Conservation (phyloP, 352 stramenopile species). For the Elongisporangium undulatum region DNA sequence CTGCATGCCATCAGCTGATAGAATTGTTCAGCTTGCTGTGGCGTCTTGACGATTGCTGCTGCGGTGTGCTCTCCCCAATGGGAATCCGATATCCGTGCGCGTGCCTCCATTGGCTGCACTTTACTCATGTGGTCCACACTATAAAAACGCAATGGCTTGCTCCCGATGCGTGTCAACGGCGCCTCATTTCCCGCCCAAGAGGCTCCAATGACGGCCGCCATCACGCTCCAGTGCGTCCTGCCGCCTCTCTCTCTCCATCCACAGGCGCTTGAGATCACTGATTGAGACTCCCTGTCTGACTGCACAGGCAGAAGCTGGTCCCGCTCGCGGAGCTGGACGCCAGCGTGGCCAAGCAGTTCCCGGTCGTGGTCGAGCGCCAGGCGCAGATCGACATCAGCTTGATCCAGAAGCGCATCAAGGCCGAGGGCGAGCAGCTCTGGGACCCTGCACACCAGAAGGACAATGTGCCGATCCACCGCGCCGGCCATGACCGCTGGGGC, state of each 20-base stretch:
- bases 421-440: conserved; percentile 48
- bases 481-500: conserved; percentile 96
- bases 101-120: neutral
- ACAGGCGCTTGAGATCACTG: neutral
- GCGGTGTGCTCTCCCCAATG: neutral
- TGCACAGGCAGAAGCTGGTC: conserved; percentile 62
- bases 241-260: neutral
- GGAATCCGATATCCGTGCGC: neutral
- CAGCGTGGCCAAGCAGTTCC: conserved; percentile 26
- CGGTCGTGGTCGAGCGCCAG: conserved; percentile 57
- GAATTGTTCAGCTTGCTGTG: neutral
- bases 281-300: neutral
- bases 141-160: neutral
- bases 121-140: neutral
- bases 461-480: conserved; percentile 91
- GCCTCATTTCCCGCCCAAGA: conserved; percentile 15
- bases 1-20: no score
- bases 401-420: conserved; percentile 55
- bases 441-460: conserved; percentile 60
- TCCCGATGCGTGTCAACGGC: neutral
- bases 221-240: conserved; percentile 31
- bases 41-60: neutral
- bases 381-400: conserved; percentile 55
- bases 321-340: conserved; percentile 53
- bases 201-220: conserved; percentile 12